These are phyloP conservation scores for Gossypium australe DNA, from an alignment of 345 rosid genomes.

Conservation along the genomic window DNA sequence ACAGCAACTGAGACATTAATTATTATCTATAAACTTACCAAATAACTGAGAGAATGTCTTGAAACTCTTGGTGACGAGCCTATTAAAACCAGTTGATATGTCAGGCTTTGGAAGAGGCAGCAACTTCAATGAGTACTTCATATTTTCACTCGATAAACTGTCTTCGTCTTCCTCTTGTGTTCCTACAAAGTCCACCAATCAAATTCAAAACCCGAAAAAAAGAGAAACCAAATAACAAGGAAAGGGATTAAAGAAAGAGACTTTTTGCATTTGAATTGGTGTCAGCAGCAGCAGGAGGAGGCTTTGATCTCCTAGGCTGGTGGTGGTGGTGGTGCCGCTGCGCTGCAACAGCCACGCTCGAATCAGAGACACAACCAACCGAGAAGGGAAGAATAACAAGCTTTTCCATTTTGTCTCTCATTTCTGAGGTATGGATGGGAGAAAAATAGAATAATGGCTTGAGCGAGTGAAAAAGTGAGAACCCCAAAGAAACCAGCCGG, in stretches of 20 bases:
- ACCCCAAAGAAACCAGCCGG: neutral
- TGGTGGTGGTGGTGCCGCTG: constrained; percentile 9
- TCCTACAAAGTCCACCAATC: constrained; percentile 15
- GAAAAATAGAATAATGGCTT: neutral
- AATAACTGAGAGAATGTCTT: constrained; percentile 60
- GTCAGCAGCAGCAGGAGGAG: neutral
- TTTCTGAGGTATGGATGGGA: constrained; percentile 18
- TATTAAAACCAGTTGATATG: constrained; percentile 47
- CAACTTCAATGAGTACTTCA: constrained; percentile 39
- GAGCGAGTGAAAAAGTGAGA: neutral
- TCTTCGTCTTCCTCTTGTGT: constrained; percentile 45
- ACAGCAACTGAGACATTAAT: neutral
- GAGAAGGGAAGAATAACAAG: constrained; percentile 78
- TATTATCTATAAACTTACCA: constrained; percentile 26
- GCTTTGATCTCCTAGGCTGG: constrained; percentile 17
- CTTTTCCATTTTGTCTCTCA: constrained; percentile 80
- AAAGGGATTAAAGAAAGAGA: constrained; percentile 11
- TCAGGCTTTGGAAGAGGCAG: constrained; percentile 46
- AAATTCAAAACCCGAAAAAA: neutral
- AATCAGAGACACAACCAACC: constrained; percentile 63
- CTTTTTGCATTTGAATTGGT: constrained; percentile 28
- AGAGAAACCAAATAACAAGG: neutral
- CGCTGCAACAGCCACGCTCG: constrained; percentile 53
- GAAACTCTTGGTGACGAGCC: constrained; percentile 48
- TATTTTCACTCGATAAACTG: constrained; percentile 31